phyloP scores from a whole-genome alignment of 768 basidiomycete species.

The Austroboletus eburneus region DNA sequence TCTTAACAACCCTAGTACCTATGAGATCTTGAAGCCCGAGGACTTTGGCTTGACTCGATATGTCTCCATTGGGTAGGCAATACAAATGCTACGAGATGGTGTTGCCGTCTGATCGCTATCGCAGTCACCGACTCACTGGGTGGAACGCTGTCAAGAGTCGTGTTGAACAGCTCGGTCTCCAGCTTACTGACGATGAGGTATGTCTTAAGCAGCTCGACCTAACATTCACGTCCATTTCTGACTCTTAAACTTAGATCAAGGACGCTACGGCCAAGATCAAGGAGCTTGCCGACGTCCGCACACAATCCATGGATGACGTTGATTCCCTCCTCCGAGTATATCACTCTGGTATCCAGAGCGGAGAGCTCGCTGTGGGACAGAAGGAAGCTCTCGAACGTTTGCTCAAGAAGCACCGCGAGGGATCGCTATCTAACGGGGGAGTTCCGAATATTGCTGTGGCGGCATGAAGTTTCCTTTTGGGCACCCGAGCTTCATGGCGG shows the following conservation, averaged over 20 bases:
- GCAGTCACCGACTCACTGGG: conserved; percentile 88
- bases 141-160: conserved; percentile 99
- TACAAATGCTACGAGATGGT: not conserved
- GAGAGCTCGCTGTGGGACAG: conserved; percentile 92
- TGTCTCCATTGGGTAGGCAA: conserved; percentile 84
- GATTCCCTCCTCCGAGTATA: conserved; percentile 95
- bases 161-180: conserved; percentile 92
- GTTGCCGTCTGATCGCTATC: conserved; percentile 4
- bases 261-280: conserved; percentile 99
- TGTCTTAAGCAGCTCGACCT: not conserved
- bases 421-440: conserved; percentile 7
- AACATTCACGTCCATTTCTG: conserved; percentile 2
- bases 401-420: conserved; percentile 69
- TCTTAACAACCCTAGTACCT: conserved; percentile 97
- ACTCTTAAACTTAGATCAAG: conserved; percentile 68
- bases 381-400: conserved; percentile 86
- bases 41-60: conserved; percentile 98
- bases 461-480: conserved; percentile 4
- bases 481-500: not conserved
- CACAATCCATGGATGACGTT: conserved; percentile 99
- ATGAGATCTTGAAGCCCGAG: conserved; percentile 98
- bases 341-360: conserved; percentile 89
- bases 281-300: conserved; percentile 96
- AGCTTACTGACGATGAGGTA: conserved; percentile 86
- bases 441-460: not conserved